Conservation (phyloP, 129 eudicot species). For the sunflower (Helianthus annuus) region HanXRQr2.0-SUNRISE NC_035437.2:14535202-14535701, state of each 20-base stretch:
- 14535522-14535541: no score
- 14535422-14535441: neutral
- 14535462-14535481: no score
- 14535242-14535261: conserved; percentile 15
- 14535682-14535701: no score
- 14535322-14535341: neutral
- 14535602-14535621: no score
- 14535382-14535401: neutral
- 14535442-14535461: neutral
- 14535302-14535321: conserved; percentile 28
- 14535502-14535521: no score
- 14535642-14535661: no score
- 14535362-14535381: conserved; percentile 8
- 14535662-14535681: no score
- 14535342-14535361: conserved; percentile 12
- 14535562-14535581: no score
- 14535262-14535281: conserved; percentile 18
- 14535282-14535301: conserved; percentile 9
- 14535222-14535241: conserved; percentile 24
- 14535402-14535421: neutral
- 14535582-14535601: no score
- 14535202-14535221: neutral
- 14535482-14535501: no score
- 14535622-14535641: no score
- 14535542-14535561: no score